Evolutionary conservation across 73 alveolate species (phyloP).

Genomic region (Durusdinium trenchii): DNA sequence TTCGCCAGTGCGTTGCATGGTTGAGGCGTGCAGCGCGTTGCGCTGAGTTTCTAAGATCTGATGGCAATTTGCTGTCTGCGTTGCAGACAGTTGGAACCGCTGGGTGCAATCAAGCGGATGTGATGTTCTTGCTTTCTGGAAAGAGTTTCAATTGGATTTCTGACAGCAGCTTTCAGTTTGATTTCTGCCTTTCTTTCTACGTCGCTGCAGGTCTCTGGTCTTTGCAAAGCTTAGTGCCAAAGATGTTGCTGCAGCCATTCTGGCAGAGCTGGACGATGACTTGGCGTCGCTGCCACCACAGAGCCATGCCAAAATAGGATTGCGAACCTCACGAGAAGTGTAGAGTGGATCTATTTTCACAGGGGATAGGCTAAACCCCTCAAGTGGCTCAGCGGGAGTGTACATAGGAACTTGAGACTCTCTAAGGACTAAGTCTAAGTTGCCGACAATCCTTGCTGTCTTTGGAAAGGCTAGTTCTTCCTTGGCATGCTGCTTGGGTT

Average conservation of each 20-base stretch:
- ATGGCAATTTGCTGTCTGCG: too few relatives aligned
- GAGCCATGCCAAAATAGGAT: background rate
- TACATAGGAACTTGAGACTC: background rate
- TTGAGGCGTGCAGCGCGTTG: conserved; percentile 6
- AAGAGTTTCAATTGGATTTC: too few relatives aligned
- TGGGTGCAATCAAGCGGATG: too few relatives aligned
- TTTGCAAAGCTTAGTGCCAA: conserved; percentile 36
- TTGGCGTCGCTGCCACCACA: conserved; percentile 1
- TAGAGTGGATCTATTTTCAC: background rate
- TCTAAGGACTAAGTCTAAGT: background rate
- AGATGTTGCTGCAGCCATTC: conserved; percentile 55
- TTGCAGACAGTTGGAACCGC: too few relatives aligned
- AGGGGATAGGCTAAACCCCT: background rate
- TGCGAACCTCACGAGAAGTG: background rate
- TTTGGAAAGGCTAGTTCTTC: conserved; percentile 42
- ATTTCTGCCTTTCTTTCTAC: background rate
- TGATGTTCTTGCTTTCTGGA: too few relatives aligned
- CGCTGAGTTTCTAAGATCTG: too few relatives aligned
- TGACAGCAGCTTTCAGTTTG: too few relatives aligned
- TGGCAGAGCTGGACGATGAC: background rate
- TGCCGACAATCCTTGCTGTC: background rate
- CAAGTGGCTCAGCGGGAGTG: background rate
- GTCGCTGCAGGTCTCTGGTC: conserved; percentile 26
- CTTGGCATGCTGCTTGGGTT: conserved; percentile 77
- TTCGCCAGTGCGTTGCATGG: conserved; percentile 2